Evolutionary conservation across 208 protist species (phyloP).

Genomic region (Giardia duodenalis): DNA sequence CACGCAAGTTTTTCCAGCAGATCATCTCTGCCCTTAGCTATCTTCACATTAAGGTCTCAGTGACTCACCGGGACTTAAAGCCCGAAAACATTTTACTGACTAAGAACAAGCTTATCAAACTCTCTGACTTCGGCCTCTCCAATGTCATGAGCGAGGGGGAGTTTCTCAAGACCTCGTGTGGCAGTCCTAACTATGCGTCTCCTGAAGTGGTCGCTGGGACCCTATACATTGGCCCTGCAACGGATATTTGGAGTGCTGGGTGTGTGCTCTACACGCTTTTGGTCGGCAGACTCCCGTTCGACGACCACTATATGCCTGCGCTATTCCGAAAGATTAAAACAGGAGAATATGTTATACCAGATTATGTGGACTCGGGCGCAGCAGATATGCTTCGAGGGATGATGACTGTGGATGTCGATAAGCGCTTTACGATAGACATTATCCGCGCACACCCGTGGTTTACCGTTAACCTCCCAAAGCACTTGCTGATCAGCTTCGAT

Average conservation of each 20-base stretch:
- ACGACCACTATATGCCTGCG: background rate
- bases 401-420: background rate
- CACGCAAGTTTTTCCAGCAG: slow-evolving; percentile 73
- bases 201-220: slow-evolving; percentile 36
- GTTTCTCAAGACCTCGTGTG: slow-evolving; percentile 38
- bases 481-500: background rate
- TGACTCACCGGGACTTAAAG: slow-evolving; percentile 36
- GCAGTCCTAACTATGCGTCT: slow-evolving; percentile 37
- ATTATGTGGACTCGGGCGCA: background rate
- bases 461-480: background rate
- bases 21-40: slow-evolving; percentile 68
- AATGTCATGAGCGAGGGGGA: slow-evolving; percentile 38
- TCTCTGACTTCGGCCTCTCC: slow-evolving; percentile 41
- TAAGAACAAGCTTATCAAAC: slow-evolving; percentile 16
- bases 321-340: slow-evolving; percentile 26
- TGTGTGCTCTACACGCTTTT: slow-evolving; percentile 31
- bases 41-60: slow-evolving; percentile 43
- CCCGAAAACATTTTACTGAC: slow-evolving; percentile 36
- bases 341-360: slow-evolving; percentile 21
- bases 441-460: background rate
- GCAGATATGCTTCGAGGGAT: slow-evolving; percentile 19
- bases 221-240: slow-evolving; percentile 19
- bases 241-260: slow-evolving; percentile 36
- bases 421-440: slow-evolving; percentile 4
- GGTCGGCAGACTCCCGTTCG: slow-evolving; percentile 33